Base-by-base conservation (phyloP, 2,329 filamentous ascomycete genomes). In the Diaporthe eres region DNA sequence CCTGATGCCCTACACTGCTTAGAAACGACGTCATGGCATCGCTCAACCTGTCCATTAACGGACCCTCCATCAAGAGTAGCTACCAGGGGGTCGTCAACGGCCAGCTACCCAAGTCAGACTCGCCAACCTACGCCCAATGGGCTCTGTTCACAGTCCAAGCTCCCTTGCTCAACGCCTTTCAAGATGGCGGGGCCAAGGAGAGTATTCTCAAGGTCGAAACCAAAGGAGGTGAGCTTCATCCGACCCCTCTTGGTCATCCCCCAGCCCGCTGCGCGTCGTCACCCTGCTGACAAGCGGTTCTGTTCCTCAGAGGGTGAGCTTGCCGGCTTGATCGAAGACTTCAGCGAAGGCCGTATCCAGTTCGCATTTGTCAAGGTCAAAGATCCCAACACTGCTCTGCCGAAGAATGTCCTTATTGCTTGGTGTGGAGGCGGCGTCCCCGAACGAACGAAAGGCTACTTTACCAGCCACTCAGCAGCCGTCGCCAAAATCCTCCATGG, bases 341-440 rank as follows among this genome's bases (percentile, higher is more conserved):
- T 99, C 85, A 98, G 93, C 79, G 97, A 99, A 84, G 97, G 97
- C 73, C 94, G 95, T 81, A 94, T 99, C 79, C 97, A 99, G 85
- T 99, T 98, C 85, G 97, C 95, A 39, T 98, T 97, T 82, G 93
- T 97, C 81, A 98, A 98, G 86, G 93, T 99, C 87, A 98, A 96
- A 84, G 97, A 99, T 83, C 94, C 95, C 74, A 99, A 99, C 85
- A 95, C 94, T 3, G 88, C 87, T 31, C 91, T 99, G 22, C 95
- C 96, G 68, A 99, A 99, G 88, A 94, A 93, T 83, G 95, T 98
- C 76, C 90, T 99, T 79, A 95, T 99, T 83, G 96, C 94, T 79
- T 99, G 97, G 94, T 99, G 97, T 84, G 97, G 97, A 79, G 96
- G 97, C 82, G 97, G 97, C 80, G 97, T 99, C 22, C 97, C 97